Evolutionary conservation across 1,139 yeast genomes (phyloP), one percentile per base, ranked within the genome.

Genomic region (Ogataea hybrid): DNA sequence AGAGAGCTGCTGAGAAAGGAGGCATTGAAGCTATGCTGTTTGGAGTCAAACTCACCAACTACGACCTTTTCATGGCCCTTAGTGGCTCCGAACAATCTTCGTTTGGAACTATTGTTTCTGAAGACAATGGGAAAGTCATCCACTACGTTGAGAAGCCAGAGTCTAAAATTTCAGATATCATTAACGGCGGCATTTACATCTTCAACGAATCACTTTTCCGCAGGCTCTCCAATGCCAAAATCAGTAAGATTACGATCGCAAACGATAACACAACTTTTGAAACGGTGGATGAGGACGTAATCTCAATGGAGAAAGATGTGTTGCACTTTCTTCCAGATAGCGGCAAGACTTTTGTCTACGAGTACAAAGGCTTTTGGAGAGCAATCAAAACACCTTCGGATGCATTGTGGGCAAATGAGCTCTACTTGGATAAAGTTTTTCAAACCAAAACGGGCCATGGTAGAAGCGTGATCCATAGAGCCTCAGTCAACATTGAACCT

Each of bases 101-200:
- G 33, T 79, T 73, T 53, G 85, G 85, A 37, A 77, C 82, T 21
- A 77, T 79, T 48, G 77, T 79, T 21, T 61, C 75, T 14, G 68
- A 69, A 42, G 65, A 68, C 30, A 63, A 59, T 34, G 58, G 61
- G 35, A 64, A 65, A 47, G 79, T 79, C 16, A 67, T 78, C 36
- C 86, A 79, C 58, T 79, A 78, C 57, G 85, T 80, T 28, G 85
- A 79, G 60, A 79, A 79, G 62, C 86, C 86, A 9, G 81, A 78
- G 54, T 66, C 77, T n/a, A 67, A 71, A 41, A 62, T 75, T 35
- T 73, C 79, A 4, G 69, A 71, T 42, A 63, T 74, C 43, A 72
- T 80, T 52, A 80, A 79, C 55, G 85, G 83, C 15, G 86, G 86
- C 35, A 75, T 79, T 27, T 80, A 79, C 60, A 58, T 79, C 42